Conservation (phyloP, 345 rosid species). For the Arabidopsis arenosa region DNA sequence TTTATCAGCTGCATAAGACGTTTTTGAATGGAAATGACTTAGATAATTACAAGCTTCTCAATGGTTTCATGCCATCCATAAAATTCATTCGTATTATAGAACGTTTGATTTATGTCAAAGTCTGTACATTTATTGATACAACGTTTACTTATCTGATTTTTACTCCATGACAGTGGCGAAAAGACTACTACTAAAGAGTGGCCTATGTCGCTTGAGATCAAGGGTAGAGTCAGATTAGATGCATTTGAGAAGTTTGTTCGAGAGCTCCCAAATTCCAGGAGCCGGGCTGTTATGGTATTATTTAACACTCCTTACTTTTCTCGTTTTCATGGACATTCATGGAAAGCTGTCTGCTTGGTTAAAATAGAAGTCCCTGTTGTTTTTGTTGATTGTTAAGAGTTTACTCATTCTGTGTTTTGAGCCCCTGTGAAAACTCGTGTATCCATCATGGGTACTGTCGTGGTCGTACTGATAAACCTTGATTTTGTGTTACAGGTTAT, state of each 20-base stretch:
- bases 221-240: conserved; percentile 87
- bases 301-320: conserved; percentile 29
- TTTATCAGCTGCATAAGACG: conserved; percentile 10
- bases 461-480: background rate
- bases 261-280: conserved; percentile 84
- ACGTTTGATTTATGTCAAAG: background rate
- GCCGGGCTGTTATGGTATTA: conserved; percentile 95
- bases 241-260: conserved; percentile 95
- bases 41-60: background rate
- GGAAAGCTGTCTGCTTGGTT: background rate
- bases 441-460: conserved; percentile 6
- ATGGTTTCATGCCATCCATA: conserved; percentile 6
- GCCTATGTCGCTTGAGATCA: conserved; percentile 69
- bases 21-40: background rate
- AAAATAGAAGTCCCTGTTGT: conserved; percentile 15
- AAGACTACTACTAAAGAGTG: conserved; percentile 66
- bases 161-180: conserved; percentile 64
- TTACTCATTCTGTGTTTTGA: conserved; percentile 14
- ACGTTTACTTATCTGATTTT: conserved; percentile 12
- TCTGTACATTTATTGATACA: background rate
- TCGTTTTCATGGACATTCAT: conserved; percentile 2
- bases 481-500: conserved; percentile 54
- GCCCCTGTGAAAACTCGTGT: background rate
- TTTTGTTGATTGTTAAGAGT: conserved; percentile 12
- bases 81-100: conserved; percentile 4